Evolutionary conservation across 2,329 filamentous ascomycete species (phyloP).

Genomic region (Fusarium sp.): DNA sequence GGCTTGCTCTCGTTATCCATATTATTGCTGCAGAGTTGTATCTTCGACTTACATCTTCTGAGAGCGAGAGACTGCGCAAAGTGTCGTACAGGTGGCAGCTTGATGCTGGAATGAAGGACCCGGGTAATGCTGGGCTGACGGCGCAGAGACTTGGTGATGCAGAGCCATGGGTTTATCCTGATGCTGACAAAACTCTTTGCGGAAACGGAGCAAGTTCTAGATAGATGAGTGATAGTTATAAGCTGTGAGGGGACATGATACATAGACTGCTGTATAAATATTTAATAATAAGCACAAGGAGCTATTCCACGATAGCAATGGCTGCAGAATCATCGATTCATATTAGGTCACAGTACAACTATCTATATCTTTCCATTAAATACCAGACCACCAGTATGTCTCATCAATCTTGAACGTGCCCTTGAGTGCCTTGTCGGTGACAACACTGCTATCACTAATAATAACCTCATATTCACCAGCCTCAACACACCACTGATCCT

Average conservation of each 20-base stretch:
- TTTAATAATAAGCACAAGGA: neutral
- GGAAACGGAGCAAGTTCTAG: neutral
- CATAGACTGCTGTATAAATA: no score
- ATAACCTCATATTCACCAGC: constrained; percentile 73
- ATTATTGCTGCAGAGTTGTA: constrained; percentile 61
- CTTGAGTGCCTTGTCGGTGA: constrained; percentile 62
- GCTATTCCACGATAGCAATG: neutral
- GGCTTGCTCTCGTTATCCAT: constrained; percentile 66
- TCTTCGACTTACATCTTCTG: constrained; percentile 65
- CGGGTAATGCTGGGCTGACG: constrained; percentile 61
- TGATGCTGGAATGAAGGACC: constrained; percentile 63
- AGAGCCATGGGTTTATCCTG: constrained; percentile 29
- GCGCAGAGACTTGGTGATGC: constrained; percentile 42
- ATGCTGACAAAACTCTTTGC: neutral
- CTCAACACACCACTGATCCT: constrained; percentile 74
- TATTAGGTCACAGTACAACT: neutral
- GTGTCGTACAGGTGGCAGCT: constrained; percentile 68
- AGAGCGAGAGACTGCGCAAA: constrained; percentile 65
- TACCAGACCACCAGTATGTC: constrained; percentile 75
- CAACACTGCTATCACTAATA: constrained; percentile 68
- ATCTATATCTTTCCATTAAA: constrained; percentile 47
- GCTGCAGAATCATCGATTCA: neutral
- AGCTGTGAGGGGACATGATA: neutral
- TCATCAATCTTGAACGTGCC: constrained; percentile 68
- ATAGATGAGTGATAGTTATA: neutral